A percentile compares a stretch with the other conserved stretches of the same genome.
Conservation (phyloP, 768 basidiomycete genomes). For the Tephrocybe sp. region DNA sequence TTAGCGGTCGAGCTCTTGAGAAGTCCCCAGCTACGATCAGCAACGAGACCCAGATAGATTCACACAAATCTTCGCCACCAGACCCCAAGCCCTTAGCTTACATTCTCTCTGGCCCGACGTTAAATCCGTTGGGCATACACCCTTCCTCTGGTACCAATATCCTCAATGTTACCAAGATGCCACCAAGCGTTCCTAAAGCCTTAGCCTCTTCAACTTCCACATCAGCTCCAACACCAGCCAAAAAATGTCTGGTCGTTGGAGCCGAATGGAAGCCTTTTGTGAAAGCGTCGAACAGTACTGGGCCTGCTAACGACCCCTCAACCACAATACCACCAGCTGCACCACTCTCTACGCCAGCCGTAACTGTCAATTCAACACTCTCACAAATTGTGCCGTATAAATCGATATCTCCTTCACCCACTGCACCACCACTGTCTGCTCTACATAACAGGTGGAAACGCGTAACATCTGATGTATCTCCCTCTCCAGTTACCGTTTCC, state of each 20-base stretch:
- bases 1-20: conserved; percentile 21
- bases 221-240: conserved; percentile 20
- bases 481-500: conserved; percentile 3
- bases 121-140: conserved; percentile 56
- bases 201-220: conserved; percentile 15
- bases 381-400: conserved; percentile 23
- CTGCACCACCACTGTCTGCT: conserved; percentile 15
- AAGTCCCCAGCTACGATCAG: conserved; percentile 16
- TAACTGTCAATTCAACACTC: conserved; percentile 10
- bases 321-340: conserved; percentile 15
- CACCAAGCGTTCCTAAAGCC: conserved; percentile 26
- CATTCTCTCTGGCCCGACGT: conserved; percentile 40
- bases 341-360: conserved; percentile 11
- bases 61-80: conserved; percentile 27
- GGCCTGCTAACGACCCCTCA: conserved; percentile 16
- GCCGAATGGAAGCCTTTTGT: conserved; percentile 52
- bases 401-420: conserved; percentile 24
- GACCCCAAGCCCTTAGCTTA: conserved; percentile 37
- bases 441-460: conserved; percentile 32
- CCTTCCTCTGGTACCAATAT: conserved; percentile 34
- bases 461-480: conserved; percentile 14
- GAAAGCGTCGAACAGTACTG: conserved; percentile 18
- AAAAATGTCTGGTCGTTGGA: conserved; percentile 46
- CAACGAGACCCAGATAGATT: neutral
- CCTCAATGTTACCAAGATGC: conserved; percentile 15